phyloP scores from a whole-genome alignment of 129 eudicot species.

The Calendula officinalis region DNA sequence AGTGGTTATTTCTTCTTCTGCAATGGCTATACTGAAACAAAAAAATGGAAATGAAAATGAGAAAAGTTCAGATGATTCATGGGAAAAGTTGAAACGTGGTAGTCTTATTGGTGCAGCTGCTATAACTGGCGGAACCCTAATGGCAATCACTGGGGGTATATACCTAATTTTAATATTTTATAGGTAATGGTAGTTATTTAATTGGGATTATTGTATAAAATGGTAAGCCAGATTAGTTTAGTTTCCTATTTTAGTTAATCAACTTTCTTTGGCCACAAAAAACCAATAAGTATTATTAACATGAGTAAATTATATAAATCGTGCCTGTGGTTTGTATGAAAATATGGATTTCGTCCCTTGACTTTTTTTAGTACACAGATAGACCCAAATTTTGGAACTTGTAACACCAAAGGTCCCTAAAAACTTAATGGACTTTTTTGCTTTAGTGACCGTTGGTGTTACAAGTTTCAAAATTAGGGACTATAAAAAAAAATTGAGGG shows the following conservation, averaged over 20 bases:
- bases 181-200: not conserved
- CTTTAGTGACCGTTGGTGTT: no score
- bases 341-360: no score
- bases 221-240: not conserved
- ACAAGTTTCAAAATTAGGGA: no score
- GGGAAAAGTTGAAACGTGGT: constrained; percentile 94
- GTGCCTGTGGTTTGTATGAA: no score
- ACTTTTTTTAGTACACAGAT: no score
- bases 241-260: not conserved
- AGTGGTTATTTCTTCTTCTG: constrained; percentile 81
- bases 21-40: constrained; percentile 68
- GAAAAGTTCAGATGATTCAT: constrained; percentile 42
- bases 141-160: constrained; percentile 96
- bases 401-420: no score
- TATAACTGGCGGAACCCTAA: constrained; percentile 86
- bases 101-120: constrained; percentile 98
- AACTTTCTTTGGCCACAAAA: no score
- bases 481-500: no score
- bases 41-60: constrained; percentile 46
- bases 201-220: not conserved
- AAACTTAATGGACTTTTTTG: no score
- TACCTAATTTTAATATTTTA: not conserved
- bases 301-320: no score
- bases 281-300: no score
- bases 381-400: no score